Percentiles rank a stretch among this genome's conserved stretches.
Evolutionary conservation across 345 rosid genomes (phyloP).

Genomic region (Rubroshorea leprosula): DNA sequence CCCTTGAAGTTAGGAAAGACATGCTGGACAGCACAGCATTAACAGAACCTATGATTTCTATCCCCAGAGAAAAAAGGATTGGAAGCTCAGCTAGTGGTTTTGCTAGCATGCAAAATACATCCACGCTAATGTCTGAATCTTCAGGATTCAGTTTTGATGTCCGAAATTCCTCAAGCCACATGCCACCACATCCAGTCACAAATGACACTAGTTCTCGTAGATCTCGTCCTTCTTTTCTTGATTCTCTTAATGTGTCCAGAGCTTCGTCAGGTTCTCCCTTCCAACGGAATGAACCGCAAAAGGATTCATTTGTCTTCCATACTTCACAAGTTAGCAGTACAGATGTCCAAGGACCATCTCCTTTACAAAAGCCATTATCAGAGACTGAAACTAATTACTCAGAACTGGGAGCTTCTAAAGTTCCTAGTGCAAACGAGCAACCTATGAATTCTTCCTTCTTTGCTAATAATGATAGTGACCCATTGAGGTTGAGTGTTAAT

Average conservation of each 20-base stretch:
- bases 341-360: conserved; percentile 33
- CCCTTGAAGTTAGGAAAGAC: conserved; percentile 31
- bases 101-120: conserved; percentile 24
- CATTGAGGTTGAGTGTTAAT: conserved; percentile 20
- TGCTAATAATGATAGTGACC: conserved; percentile 31
- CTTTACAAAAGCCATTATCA: conserved; percentile 26
- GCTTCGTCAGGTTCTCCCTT: conserved; percentile 38
- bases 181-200: conserved; percentile 28
- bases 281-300: conserved; percentile 33
- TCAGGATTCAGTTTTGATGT: conserved; percentile 35
- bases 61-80: conserved; percentile 36
- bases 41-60: conserved; percentile 21
- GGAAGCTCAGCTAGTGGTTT: conserved; percentile 36
- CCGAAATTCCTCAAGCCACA: conserved; percentile 35
- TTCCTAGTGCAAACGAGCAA: conserved; percentile 29
- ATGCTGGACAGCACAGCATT: conserved; percentile 24
- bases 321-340: conserved; percentile 29
- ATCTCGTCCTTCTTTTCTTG: conserved; percentile 87
- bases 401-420: conserved; percentile 22
- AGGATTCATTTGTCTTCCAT: conserved; percentile 27
- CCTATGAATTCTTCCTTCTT: conserved; percentile 27
- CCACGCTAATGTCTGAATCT: conserved; percentile 38
- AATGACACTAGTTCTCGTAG: conserved; percentile 52
- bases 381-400: conserved; percentile 29
- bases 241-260: conserved; percentile 64